Conservation (phyloP, 1,284 basidiomycete genomes). For the Heliocybe sulcata region DNA sequence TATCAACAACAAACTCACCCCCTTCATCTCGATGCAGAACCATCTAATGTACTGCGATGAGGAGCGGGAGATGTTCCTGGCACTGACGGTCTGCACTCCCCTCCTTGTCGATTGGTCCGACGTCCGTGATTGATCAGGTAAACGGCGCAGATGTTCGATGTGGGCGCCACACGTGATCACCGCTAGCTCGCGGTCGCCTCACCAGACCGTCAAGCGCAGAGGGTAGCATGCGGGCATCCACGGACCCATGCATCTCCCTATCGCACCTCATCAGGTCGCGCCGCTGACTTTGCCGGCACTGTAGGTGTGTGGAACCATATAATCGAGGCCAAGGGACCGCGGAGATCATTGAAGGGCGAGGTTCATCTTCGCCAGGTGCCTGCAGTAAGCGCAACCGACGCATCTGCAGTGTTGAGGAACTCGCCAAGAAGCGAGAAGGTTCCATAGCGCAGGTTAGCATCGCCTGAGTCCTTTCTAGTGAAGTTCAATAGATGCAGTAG, state of each 20-base stretch:
- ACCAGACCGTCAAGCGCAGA: conserved; percentile 4
- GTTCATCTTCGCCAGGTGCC: no score
- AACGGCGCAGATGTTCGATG: conserved; percentile 13
- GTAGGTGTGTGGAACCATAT: background rate
- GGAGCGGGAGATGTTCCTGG: conserved; percentile 12
- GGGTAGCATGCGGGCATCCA: background rate
- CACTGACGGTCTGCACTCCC: conserved; percentile 6
- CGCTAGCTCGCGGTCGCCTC: conserved; percentile 4
- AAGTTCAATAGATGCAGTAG: conserved; percentile 17
- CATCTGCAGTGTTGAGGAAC: conserved; percentile 33
- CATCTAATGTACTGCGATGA: conserved; percentile 26
- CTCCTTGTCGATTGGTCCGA: conserved; percentile 7
- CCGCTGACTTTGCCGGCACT: background rate
- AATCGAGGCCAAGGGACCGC: background rate
- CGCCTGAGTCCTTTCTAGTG: conserved; percentile 41
- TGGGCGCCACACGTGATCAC: conserved; percentile 21
- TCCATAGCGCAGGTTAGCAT: conserved; percentile 52
- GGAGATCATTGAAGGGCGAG: background rate
- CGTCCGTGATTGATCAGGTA: conserved; percentile 11
- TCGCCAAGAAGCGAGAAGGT: conserved; percentile 41
- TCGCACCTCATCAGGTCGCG: no score
- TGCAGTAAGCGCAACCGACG: no score
- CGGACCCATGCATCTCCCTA: background rate
- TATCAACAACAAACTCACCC: conserved; percentile 14
- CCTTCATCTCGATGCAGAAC: conserved; percentile 30